Evolutionary conservation across 2,329 filamentous ascomycete genomes (phyloP), one percentile per base, ranked within the genome.

Genomic region (Claviceps digitariae): DNA sequence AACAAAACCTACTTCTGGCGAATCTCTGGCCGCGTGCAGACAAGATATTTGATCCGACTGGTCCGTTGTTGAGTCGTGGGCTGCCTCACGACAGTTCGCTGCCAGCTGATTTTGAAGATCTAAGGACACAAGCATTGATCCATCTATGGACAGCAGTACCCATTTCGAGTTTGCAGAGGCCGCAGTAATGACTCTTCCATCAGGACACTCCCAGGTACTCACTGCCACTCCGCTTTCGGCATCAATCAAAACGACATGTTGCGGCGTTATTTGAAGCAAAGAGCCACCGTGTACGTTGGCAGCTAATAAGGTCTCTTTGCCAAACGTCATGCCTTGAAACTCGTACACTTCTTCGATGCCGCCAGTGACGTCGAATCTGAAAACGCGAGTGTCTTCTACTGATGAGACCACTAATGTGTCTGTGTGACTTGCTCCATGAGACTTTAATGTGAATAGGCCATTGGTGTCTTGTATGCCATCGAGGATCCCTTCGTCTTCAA

Each of bases 271-370:
- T 63, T 96, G 90, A 2, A 96, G 69, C 9, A 93, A 64, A 51
- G 79, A 76, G 0, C 77, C 79, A 52, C 76, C 73, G 0, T 80
- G 70, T 7, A 93, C 61, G 61, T 86, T 90, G 41, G 74, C 71
- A 1, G 82, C 84, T 40, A 89, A 67, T 1, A 98, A 69, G 0
- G 91, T 96, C 54, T 79, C 81, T 53, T 83, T 76, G 23, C 78
- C 72, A n/a, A 95, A 69, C 2, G 73, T 67, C 56, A 96, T 73
- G 0, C 87, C 87, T 21, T 81, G 74, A 58, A 90, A 90, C 0
- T 77, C 72, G n/a, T 87, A 83, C 2, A 94, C 69, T 67, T 98
- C 93, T 67, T 97, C 91, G 21, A 96, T 85, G 31, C 86, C 84
- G 0, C 88, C 90, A 12, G 83, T 76, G 0, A 72, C 53, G 55